Percentiles rank a stretch among this genome's conserved stretches.
phyloP scores from a whole-genome alignment of 2,329 filamentous ascomycete genomes.

The Cordyceps cateniannulata region DNA sequence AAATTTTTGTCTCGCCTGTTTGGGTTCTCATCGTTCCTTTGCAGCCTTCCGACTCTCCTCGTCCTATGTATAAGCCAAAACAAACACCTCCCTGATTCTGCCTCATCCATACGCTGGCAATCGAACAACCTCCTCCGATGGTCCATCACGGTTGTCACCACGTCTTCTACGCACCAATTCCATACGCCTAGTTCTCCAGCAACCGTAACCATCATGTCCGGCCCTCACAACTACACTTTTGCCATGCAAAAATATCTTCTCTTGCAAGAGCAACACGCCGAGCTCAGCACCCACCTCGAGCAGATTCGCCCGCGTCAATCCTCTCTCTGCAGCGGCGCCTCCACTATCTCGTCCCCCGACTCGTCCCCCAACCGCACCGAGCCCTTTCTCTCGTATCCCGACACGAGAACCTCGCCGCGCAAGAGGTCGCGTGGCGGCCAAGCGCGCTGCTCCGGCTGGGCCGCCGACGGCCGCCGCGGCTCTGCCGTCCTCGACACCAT shows the following conservation, averaged over 20 bases:
- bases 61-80: not conserved
- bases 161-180: constrained; percentile 20
- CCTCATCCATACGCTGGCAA: not conserved
- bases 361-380: constrained; percentile 53
- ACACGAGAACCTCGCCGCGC: constrained; percentile 34
- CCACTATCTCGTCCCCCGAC: constrained; percentile 41
- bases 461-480: constrained; percentile 19
- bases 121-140: constrained; percentile 21
- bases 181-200: constrained; percentile 14
- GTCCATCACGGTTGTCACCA: constrained; percentile 25
- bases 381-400: constrained; percentile 42
- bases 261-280: constrained; percentile 48
- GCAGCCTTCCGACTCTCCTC: not conserved
- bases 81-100: not conserved
- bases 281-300: constrained; percentile 44
- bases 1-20: not conserved
- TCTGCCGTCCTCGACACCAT: constrained; percentile 32
- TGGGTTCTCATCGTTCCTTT: not conserved
- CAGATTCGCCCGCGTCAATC: constrained; percentile 39
- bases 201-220: constrained; percentile 22
- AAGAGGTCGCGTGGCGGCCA: constrained; percentile 24
- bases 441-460: constrained; percentile 29
- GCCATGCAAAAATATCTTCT: constrained; percentile 49
- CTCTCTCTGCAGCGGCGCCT: constrained; percentile 25
- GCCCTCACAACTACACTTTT: constrained; percentile 33